These are phyloP conservation scores for Jatropha multifida DNA, from an alignment of 441 rosid species.

Conservation along the genomic window DNA sequence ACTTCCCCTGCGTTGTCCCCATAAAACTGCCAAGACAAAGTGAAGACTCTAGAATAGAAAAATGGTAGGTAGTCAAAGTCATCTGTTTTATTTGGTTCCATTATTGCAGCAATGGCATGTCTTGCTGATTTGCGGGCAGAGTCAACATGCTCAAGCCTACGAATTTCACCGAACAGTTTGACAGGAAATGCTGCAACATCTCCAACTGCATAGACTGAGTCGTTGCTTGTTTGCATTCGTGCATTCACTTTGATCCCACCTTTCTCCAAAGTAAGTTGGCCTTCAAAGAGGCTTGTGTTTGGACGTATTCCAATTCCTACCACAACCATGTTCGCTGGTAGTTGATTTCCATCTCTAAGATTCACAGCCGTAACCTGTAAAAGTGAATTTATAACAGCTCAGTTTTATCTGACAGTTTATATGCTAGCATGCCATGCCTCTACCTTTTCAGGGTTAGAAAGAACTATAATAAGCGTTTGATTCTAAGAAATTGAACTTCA, in stretches of 20 bases:
- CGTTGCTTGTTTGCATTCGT: slow-evolving; percentile 74
- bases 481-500: slow-evolving; percentile 2
- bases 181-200: slow-evolving; percentile 94
- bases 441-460: neutral
- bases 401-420: neutral
- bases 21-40: slow-evolving; percentile 89
- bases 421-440: neutral
- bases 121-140: slow-evolving; percentile 80
- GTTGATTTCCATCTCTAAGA: slow-evolving; percentile 74
- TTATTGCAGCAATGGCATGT: slow-evolving; percentile 71
- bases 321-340: slow-evolving; percentile 79
- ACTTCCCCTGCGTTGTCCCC: slow-evolving; percentile 84
- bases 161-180: slow-evolving; percentile 68
- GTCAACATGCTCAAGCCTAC: slow-evolving; percentile 99
- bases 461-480: neutral
- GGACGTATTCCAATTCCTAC: slow-evolving; percentile 96
- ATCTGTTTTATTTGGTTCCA: slow-evolving; percentile 63
- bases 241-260: slow-evolving; percentile 93
- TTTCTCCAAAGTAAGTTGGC: slow-evolving; percentile 83
- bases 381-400: slow-evolving; percentile 13
- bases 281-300: slow-evolving; percentile 87
- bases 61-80: slow-evolving; percentile 86
- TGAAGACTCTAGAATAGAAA: slow-evolving; percentile 86
- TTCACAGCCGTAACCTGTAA: slow-evolving; percentile 79
- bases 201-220: slow-evolving; percentile 86